phyloP scores from a whole-genome alignment of 306 rosid species.

The Morella rubra region DNA sequence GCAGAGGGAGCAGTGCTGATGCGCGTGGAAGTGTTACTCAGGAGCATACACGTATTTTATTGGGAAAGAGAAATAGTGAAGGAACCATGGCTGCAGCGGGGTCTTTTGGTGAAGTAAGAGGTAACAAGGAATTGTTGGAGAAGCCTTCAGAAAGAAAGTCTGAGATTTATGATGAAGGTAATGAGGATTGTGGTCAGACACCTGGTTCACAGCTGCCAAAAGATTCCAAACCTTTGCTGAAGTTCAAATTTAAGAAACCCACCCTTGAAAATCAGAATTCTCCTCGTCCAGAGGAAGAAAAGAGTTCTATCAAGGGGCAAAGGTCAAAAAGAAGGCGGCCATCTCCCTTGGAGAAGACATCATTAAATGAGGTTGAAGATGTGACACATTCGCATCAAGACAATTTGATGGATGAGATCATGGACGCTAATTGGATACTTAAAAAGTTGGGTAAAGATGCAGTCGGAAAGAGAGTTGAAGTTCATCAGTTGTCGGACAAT shows the following conservation, averaged over 20 bases:
- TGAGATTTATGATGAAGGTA: constrained; percentile 42
- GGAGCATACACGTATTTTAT: constrained; percentile 33
- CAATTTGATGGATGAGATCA: constrained; percentile 68
- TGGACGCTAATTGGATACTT: constrained; percentile 97
- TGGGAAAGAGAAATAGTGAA: constrained; percentile 45
- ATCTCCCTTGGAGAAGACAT: constrained; percentile 64
- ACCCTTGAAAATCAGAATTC: constrained; percentile 62
- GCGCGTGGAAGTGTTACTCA: constrained; percentile 39
- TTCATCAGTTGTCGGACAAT: constrained; percentile 77
- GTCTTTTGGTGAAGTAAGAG: constrained; percentile 38
- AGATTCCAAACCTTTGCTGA: constrained; percentile 74
- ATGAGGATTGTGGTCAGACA: constrained; percentile 45
- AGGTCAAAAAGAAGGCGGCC: constrained; percentile 96
- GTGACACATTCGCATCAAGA: constrained; percentile 50
- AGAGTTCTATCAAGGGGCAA: constrained; percentile 77
- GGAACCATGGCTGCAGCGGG: constrained; percentile 42
- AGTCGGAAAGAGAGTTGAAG: constrained; percentile 95
- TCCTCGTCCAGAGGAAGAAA: constrained; percentile 70
- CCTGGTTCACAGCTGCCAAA: constrained; percentile 54
- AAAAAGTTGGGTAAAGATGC: constrained; percentile 95
- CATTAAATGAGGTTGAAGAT: constrained; percentile 49
- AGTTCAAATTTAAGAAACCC: constrained; percentile 82
- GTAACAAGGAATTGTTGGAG: constrained; percentile 41
- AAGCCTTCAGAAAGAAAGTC: constrained; percentile 63
- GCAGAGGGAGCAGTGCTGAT: constrained; percentile 51